Evolutionary conservation across 2,329 filamentous ascomycete genomes (phyloP), one percentile per base, ranked within the genome.

Genomic region (Ophioceras dolichostomum): DNA sequence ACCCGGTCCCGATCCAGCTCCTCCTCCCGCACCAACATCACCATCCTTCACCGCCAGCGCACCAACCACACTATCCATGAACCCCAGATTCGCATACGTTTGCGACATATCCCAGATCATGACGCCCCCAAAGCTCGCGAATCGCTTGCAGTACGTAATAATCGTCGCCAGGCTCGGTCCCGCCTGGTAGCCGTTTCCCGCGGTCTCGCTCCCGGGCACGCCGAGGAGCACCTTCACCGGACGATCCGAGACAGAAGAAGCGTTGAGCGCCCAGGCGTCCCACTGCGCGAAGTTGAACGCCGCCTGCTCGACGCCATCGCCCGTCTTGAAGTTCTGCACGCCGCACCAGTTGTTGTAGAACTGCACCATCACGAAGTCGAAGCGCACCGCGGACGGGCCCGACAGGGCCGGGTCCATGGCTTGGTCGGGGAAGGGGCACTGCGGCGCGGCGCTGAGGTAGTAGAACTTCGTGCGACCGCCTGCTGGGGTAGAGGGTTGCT

Each of bases 281-380:
- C 78, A 83, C 20, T 65, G 66, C 22, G 58, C 59, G 43, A 79
- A 73, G 58, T 82, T 78, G 59, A 73, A 81, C 45, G 66, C 68
- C 37, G 57, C 62, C 49, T 73, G 70, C 0, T 53, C 58, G 10
- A 46, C 38, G 8, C 12, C 22, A 1, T 59, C 41, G 4, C 67
- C 67, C 0, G 57, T 38, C 1, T 57, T 47, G 57, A 66, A 83
- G 20, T 62, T 65, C 42, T 62, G 54, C 1, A 73, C 56, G 13
- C 76, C 75, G 52, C 79, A 83, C 51, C 60, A 73, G 62, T 80
- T 81, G 64, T 80, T 79, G 57, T 80, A 80, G 56, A 80, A 80
- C 54, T 81, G 76, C 21, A 79, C 65, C 54, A 69, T 71, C 43
- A 80, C 54, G 19, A 71, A 74, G 50, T 80, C 76, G 41, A 80